Evolutionary conservation across 169 alveolate species (phyloP).

Genomic region (Eimeria brunetti): DNA sequence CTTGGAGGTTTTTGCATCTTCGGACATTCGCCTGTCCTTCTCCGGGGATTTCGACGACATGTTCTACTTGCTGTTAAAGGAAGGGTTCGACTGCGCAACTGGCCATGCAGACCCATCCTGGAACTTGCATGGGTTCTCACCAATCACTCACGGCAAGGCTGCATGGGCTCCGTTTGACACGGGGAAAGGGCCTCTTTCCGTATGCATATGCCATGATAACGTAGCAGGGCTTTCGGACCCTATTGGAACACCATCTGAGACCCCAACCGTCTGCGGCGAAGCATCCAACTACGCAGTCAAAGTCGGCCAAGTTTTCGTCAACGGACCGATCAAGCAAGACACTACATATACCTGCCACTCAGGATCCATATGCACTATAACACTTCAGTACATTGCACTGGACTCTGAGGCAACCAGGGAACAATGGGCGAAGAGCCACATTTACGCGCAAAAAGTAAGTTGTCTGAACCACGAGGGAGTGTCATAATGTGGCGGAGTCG

Average conservation of each 20-base stretch:
- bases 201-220: conserved; percentile 56
- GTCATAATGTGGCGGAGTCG: neutral
- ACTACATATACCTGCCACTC: conserved; percentile 15
- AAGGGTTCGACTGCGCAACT: neutral
- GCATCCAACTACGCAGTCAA: conserved; percentile 29
- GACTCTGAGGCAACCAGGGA: conserved; percentile 34
- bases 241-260: neutral
- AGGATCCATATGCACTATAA: conserved; percentile 32
- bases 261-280: neutral
- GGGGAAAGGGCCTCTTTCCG: conserved; percentile 37
- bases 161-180: conserved; percentile 37
- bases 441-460: conserved; percentile 46
- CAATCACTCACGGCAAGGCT: conserved; percentile 12
- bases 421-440: conserved; percentile 39
- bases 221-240: conserved; percentile 49
- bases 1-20: conserved; percentile 19
- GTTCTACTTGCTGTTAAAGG: conserved; percentile 23
- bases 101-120: neutral
- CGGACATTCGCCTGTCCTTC: conserved; percentile 12
- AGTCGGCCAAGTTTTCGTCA: conserved; percentile 65
- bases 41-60: conserved; percentile 50
- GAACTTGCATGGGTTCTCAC: conserved; percentile 54
- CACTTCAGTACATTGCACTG: conserved; percentile 14
- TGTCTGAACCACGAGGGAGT: neutral
- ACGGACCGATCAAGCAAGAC: conserved; percentile 10